These are phyloP conservation scores for Mucor mucedo DNA, from an alignment of 371 early-diverging fungal genomes.

Conservation along the genomic window DNA sequence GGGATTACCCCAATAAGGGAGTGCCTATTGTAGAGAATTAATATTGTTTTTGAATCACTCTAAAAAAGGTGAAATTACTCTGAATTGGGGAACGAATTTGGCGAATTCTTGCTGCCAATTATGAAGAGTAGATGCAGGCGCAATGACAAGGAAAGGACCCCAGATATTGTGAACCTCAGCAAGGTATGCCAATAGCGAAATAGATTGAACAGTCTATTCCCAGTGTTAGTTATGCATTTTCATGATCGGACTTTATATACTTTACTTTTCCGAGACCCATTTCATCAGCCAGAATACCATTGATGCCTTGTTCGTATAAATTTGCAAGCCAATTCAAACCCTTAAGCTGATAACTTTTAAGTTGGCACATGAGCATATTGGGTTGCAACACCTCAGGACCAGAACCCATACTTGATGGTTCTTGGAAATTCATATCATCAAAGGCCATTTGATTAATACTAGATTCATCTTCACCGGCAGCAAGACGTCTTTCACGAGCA, in stretches of 20 bases:
- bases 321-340: constrained; percentile 99
- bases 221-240: not conserved
- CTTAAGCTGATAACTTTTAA: constrained; percentile 96
- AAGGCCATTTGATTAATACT: constrained; percentile 61
- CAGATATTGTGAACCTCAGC: constrained; percentile 90
- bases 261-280: constrained; percentile 87
- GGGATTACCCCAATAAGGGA: constrained; percentile 94
- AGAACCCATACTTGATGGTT: constrained; percentile 79
- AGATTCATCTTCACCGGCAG: constrained; percentile 45
- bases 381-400: constrained; percentile 83
- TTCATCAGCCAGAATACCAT: constrained; percentile 97
- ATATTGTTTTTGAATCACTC: not conserved
- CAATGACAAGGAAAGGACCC: constrained; percentile 97
- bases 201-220: constrained; percentile 92
- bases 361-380: constrained; percentile 84
- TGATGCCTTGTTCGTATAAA: constrained; percentile 96
- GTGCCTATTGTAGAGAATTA: constrained; percentile 35
- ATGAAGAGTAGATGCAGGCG: constrained; percentile 95
- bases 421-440: constrained; percentile 85
- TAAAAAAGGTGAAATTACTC: constrained; percentile 44
- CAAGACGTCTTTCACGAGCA: constrained; percentile 53
- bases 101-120: constrained; percentile 98
- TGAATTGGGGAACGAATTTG: constrained; percentile 89
- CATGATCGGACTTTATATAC: not conserved
- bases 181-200: constrained; percentile 90